Conservation (phyloP, 176 grass and related monocot genomes). For the Carex cristatella region DNA sequence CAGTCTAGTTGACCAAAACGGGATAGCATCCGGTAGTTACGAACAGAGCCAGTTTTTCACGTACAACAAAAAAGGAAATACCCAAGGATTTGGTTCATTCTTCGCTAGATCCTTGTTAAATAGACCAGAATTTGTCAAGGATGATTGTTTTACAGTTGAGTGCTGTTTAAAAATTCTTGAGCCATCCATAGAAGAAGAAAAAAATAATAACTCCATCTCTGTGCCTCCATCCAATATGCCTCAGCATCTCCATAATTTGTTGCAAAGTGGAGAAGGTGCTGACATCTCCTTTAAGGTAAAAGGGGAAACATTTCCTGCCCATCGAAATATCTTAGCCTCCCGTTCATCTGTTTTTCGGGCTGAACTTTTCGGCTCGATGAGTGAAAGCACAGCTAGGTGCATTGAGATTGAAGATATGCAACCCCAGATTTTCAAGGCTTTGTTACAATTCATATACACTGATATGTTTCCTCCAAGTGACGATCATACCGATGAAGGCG, state of each 20-base stretch:
- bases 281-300: slow-evolving; percentile 22
- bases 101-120: rapidly evolving
- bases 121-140: too few species aligned
- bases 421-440: background rate
- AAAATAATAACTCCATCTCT: background rate
- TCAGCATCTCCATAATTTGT: background rate
- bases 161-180: too few species aligned
- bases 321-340: background rate
- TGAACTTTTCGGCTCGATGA: slow-evolving; percentile 18
- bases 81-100: too few species aligned
- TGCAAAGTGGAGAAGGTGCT: background rate
- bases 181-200: background rate
- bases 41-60: rapidly evolving
- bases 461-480: background rate
- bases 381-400: background rate
- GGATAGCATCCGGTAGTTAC: background rate
- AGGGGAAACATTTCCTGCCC: background rate
- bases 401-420: slow-evolving; percentile 12
- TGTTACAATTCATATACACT: slow-evolving; percentile 24
- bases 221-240: slow-evolving; percentile 4
- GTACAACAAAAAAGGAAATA: background rate
- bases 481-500: background rate
- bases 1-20: background rate
- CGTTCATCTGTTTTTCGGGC: background rate
- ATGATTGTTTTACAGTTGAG: too few species aligned